Percentiles rank a stretch among this genome's conserved stretches.
These are phyloP conservation scores for Candida verbasci DNA, from an alignment of 805 yeast species.

Conservation along the genomic window DNA sequence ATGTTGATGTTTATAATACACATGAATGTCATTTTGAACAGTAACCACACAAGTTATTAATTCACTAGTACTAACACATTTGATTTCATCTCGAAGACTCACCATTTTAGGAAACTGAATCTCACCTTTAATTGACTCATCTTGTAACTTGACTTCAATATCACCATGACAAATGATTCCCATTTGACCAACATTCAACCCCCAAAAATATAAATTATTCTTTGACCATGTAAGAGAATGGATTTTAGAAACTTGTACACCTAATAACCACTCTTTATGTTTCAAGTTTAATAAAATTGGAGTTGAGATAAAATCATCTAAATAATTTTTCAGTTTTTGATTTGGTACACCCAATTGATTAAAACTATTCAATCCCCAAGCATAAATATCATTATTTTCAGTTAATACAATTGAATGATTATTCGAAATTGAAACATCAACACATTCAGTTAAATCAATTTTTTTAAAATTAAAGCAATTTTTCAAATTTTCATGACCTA, in stretches of 20 bases:
- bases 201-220: constrained; percentile 61
- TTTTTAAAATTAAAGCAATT: constrained; percentile 41
- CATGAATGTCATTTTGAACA: constrained; percentile 54
- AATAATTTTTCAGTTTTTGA: constrained; percentile 15
- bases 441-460: constrained; percentile 20
- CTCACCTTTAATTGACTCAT: constrained; percentile 31
- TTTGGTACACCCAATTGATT: constrained; percentile 57
- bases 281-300: constrained; percentile 45
- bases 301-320: constrained; percentile 25
- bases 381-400: constrained; percentile 46
- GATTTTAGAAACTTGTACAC: constrained; percentile 59
- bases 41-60: constrained; percentile 64
- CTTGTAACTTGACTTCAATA: constrained; percentile 23
- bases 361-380: constrained; percentile 76
- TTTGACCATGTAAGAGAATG: constrained; percentile 62
- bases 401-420: constrained; percentile 66
- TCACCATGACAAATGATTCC: constrained; percentile 38
- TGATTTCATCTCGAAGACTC: constrained; percentile 46
- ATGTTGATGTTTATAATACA: constrained; percentile 55
- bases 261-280: constrained; percentile 25
- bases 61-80: constrained; percentile 61
- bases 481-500: constrained; percentile 49
- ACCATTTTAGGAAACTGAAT: constrained; percentile 38
- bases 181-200: constrained; percentile 78
- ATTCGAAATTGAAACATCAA: constrained; percentile 48